phyloP scores from a whole-genome alignment of 176 grass and related monocot species.

The Carex cristatella region DNA sequence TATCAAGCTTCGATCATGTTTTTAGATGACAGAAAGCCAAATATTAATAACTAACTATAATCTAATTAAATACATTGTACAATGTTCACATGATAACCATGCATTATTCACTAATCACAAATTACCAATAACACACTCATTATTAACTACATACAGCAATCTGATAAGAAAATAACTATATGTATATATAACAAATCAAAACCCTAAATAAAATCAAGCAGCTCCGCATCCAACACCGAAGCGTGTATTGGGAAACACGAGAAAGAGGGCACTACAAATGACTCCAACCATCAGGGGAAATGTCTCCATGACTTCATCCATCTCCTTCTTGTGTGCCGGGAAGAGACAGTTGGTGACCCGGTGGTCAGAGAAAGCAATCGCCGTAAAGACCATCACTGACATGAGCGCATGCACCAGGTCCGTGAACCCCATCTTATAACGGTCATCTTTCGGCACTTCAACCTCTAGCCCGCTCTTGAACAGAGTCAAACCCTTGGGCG shows the following conservation, averaged over 20 bases:
- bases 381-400: constrained; percentile 53
- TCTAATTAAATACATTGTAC: background rate
- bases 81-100: background rate
- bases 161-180: background rate
- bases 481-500: constrained; percentile 40
- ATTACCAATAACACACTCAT: background rate
- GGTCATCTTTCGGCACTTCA: constrained; percentile 50
- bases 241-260: constrained; percentile 58
- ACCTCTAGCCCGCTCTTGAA: constrained; percentile 48
- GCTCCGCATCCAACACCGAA: constrained; percentile 54
- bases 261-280: constrained; percentile 51
- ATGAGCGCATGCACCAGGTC: constrained; percentile 51
- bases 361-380: constrained; percentile 43
- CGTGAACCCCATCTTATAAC: constrained; percentile 40
- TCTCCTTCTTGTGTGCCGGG: constrained; percentile 43
- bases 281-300: constrained; percentile 54
- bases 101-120: background rate
- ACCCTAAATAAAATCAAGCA: background rate
- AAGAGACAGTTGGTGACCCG: constrained; percentile 42
- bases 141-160: background rate
- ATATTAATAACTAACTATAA: background rate
- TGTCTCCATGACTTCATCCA: constrained; percentile 64
- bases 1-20: too few relatives aligned
- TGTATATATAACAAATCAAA: background rate
- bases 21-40: too few relatives aligned